These are phyloP conservation scores for Toxoplasma gondii DNA, from an alignment of 169 alveolate genomes.

Conservation along the genomic window DNA sequence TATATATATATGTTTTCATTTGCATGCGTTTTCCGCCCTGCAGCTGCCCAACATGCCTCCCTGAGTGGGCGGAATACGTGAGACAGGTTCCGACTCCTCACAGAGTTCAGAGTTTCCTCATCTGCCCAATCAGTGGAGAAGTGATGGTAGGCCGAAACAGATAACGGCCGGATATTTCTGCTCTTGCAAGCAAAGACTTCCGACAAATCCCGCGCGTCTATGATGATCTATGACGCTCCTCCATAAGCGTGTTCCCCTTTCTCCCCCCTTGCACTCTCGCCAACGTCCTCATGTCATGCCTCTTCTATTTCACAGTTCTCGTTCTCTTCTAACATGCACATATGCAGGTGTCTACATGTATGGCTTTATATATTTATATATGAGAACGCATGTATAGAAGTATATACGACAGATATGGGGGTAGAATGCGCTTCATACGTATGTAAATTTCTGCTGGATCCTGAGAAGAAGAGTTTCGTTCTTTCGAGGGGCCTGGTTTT, in stretches of 20 bases:
- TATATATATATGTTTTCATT: background rate
- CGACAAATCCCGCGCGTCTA: no score
- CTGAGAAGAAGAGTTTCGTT: no score
- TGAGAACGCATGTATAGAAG: background rate
- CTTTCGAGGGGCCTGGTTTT: no score
- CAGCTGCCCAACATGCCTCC: constrained; percentile 85
- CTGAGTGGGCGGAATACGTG: constrained; percentile 80
- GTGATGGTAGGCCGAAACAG: constrained; percentile 72
- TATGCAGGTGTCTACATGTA: background rate
- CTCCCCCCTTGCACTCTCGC: no score
- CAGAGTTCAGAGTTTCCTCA: constrained; percentile 79
- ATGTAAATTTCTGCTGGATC: no score
- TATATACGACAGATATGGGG: background rate
- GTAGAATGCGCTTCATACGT: background rate
- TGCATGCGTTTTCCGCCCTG: background rate
- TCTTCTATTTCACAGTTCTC: no score
- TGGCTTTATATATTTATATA: no score
- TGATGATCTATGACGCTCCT: no score
- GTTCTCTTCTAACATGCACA: background rate
- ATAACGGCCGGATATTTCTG: background rate
- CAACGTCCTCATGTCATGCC: no score
- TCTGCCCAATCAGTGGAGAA: constrained; percentile 86
- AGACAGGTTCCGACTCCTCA: constrained; percentile 80
- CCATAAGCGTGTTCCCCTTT: no score
- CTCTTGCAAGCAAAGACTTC: no score